Base-by-base conservation (phyloP, 1,284 basidiomycete species). In the Caloboletus firmus region DNA sequence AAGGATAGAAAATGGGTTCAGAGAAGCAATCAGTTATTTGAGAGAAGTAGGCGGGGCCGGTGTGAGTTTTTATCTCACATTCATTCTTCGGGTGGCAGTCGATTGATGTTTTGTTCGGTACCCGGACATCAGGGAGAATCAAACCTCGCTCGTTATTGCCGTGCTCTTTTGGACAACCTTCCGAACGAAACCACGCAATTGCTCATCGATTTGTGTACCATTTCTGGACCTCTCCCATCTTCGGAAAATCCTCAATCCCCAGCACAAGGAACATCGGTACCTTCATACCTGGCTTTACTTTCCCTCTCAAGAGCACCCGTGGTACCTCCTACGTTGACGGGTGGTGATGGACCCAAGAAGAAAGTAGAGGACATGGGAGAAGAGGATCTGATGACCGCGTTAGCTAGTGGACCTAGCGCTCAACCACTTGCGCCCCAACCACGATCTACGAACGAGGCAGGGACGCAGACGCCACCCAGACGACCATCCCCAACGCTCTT, bases 201-300 rank as follows among this genome's bases (percentile, higher is more conserved):
- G 0, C 80, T 99, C 11, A 92, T 98, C 55, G 95, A 98, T 65
- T 79, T 98, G 0, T 98, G 96, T 68, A 91, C 91, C 0, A 88
- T 87, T 8, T 78, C 84, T 2, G 78, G 78, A 6, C 72, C 80
- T n/a, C 70, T 81, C 8, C 69, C 72, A 15, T 57, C 71, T 2
- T 43, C 59, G 6, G 56, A 49, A 22, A 45, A 18, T 55, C 44
- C 45, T 62, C 67, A 42, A 20, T 58, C 58, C 59, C 65, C 59
- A 64, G 7, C 56, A 62, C 59, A 62, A 56, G 72, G 31, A 64
- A 66, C 28, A 51, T 62, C 54, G 18, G 79, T 77, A 0, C 78
- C 87, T 1, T 88, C 87, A 0, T 89, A 93, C 61, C 77, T 93
- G 4, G 85, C 91, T 0, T 89, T 92, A 61, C 82, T 95, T 1